These are phyloP conservation scores for Zalaria obscura DNA, from an alignment of 2,329 filamentous ascomycete genomes.

Conservation along the genomic window DNA sequence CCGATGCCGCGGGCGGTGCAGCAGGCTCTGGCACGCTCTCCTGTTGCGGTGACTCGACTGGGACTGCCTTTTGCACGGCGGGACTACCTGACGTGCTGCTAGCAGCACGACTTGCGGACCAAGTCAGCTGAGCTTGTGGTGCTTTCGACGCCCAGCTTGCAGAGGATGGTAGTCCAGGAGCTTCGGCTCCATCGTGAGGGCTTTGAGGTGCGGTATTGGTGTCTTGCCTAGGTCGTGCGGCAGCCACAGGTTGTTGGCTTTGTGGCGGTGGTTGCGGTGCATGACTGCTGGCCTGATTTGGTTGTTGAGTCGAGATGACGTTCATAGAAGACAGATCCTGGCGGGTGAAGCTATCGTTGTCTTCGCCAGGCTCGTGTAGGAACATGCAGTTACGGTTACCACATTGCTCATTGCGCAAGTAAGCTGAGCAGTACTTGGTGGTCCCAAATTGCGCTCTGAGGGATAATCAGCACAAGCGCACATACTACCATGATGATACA, in stretches of 20 bases:
- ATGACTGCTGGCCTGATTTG: slow-evolving; percentile 30
- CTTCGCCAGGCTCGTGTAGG: slow-evolving; percentile 93
- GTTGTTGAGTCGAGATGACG: slow-evolving; percentile 63
- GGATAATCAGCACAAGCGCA: slow-evolving; percentile 2
- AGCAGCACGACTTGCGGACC: slow-evolving; percentile 66
- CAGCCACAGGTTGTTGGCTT: slow-evolving; percentile 35
- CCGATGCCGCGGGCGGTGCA: slow-evolving; percentile 4
- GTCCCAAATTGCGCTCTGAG: slow-evolving; percentile 62
- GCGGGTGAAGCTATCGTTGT: slow-evolving; percentile 89
- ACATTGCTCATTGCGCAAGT: slow-evolving; percentile 85
- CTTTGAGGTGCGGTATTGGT: slow-evolving; percentile 9
- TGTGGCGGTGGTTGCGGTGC: slow-evolving; percentile 31
- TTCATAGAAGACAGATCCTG: slow-evolving; percentile 94
- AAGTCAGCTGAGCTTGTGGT: slow-evolving; percentile 54
- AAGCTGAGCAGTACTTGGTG: slow-evolving; percentile 97
- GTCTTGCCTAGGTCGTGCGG: slow-evolving; percentile 44
- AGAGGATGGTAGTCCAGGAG: slow-evolving; percentile 80
- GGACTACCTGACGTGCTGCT: slow-evolving; percentile 39
- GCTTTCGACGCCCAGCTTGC: slow-evolving; percentile 78
- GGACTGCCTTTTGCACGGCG: neutral
- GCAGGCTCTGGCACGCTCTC: slow-evolving; percentile 2
- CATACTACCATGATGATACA: slow-evolving; percentile 22
- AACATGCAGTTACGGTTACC: slow-evolving; percentile 97
- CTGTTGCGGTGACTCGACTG: slow-evolving; percentile 1
- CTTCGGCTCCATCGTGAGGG: slow-evolving; percentile 44